These are phyloP conservation scores for Crotalaria pallida DNA, from an alignment of 306 rosid species.

Conservation along the genomic window DNA sequence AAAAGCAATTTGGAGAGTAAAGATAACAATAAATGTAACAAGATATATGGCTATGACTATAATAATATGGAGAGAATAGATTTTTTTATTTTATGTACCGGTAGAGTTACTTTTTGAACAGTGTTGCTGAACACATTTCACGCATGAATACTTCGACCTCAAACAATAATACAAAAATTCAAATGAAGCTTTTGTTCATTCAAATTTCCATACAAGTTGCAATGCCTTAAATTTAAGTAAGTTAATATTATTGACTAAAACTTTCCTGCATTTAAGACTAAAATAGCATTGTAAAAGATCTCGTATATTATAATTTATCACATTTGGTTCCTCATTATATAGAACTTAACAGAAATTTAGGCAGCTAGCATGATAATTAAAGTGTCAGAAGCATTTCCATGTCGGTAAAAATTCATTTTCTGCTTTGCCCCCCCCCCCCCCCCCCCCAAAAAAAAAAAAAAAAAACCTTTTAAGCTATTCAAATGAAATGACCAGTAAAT, in stretches of 20 bases:
- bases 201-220: background rate
- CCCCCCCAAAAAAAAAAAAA: background rate
- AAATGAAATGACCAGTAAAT: background rate
- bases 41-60: background rate
- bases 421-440: too few relatives aligned
- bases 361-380: background rate
- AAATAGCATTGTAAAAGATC: background rate
- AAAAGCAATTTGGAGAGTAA: background rate
- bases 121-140: background rate
- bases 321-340: background rate
- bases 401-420: background rate
- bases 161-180: too few relatives aligned
- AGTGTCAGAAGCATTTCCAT: background rate
- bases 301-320: background rate
- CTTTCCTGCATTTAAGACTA: background rate
- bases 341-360: background rate
- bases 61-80: background rate
- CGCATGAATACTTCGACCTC: background rate
- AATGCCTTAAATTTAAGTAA: background rate
- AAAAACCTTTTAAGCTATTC: background rate
- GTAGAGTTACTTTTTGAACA: background rate
- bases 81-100: background rate
- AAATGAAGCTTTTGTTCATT: background rate
- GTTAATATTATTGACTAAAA: background rate
- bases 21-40: background rate